Conservation (phyloP, 345 rosid genomes). For the Eucalyptus viminalis region DNA sequence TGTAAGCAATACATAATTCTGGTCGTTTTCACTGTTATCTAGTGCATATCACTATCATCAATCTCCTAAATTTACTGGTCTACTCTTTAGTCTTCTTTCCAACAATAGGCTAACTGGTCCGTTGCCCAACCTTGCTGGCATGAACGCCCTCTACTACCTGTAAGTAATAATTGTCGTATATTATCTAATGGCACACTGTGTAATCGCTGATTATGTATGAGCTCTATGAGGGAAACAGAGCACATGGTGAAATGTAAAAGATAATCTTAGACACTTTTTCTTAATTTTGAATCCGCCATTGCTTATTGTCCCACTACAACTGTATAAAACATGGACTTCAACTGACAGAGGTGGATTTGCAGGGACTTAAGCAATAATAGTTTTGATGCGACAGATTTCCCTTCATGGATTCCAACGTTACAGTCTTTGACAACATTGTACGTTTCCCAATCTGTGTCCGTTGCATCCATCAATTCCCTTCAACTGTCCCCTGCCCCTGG, state of each 20-base stretch:
- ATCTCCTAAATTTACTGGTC: not conserved
- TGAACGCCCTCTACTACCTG: conserved; percentile 52
- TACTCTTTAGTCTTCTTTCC: conserved; percentile 48
- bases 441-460: not conserved
- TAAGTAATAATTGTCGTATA: conserved; percentile 11
- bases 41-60: not conserved
- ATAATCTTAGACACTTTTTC: not conserved
- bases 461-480: not conserved
- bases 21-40: not conserved
- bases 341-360: conserved; percentile 1
- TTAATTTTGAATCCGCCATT: not conserved
- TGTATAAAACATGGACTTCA: not conserved
- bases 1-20: conserved; percentile 36
- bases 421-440: conserved; percentile 62
- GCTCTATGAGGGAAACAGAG: not conserved
- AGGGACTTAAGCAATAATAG: conserved; percentile 84
- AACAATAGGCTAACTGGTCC: conserved; percentile 48
- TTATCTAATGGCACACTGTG: not conserved
- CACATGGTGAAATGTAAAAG: not conserved
- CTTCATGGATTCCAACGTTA: conserved; percentile 45
- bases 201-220: not conserved
- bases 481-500: not conserved
- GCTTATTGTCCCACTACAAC: not conserved
- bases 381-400: conserved; percentile 31
- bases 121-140: conserved; percentile 48